These are phyloP conservation scores for Alternaria gaisen DNA, from an alignment of 2,329 filamentous ascomycete genomes.

Conservation along the genomic window DNA sequence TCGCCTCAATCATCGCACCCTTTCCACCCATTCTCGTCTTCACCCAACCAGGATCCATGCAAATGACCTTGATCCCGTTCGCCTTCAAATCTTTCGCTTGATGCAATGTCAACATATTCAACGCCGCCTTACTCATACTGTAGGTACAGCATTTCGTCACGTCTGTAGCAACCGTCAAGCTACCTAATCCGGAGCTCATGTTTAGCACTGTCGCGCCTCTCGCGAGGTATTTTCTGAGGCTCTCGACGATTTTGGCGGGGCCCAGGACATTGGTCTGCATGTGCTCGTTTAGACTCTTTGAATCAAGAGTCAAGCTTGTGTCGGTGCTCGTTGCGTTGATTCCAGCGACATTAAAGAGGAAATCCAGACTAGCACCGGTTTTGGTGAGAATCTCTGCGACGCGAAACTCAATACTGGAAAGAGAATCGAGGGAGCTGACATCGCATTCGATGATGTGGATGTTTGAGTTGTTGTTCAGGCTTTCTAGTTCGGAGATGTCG, in stretches of 20 bases:
- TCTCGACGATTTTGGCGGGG: slow-evolving; percentile 57
- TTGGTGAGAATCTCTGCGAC: slow-evolving; percentile 43
- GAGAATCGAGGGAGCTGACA: slow-evolving; percentile 43
- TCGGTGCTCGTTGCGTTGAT: slow-evolving; percentile 52
- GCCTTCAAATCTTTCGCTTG: slow-evolving; percentile 51
- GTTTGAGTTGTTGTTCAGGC: slow-evolving; percentile 31
- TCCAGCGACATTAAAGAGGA: slow-evolving; percentile 54
- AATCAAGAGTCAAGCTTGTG: slow-evolving; percentile 52
- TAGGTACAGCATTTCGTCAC: slow-evolving; percentile 53
- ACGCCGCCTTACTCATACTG: slow-evolving; percentile 54
- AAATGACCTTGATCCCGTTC: slow-evolving; percentile 43
- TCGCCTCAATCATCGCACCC: slow-evolving; percentile 50
- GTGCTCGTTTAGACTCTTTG: slow-evolving; percentile 50
- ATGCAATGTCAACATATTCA: slow-evolving; percentile 57
- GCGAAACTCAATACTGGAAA: slow-evolving; percentile 48
- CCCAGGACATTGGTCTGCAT: slow-evolving; percentile 59
- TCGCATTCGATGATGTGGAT: slow-evolving; percentile 56
- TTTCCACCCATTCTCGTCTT: slow-evolving; percentile 57
- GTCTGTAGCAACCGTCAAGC: slow-evolving; percentile 40
- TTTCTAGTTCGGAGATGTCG: slow-evolving; percentile 41
- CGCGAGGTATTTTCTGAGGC: slow-evolving; percentile 45
- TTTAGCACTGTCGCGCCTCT: slow-evolving; percentile 47
- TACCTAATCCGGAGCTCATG: slow-evolving; percentile 47
- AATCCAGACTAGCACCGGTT: slow-evolving; percentile 53
- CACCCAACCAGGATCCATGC: slow-evolving; percentile 58